A percentile compares a stretch with the other conserved stretches of the same genome.
Conservation (phyloP, 345 rosid species). For the Rhizophora mangle region DNA sequence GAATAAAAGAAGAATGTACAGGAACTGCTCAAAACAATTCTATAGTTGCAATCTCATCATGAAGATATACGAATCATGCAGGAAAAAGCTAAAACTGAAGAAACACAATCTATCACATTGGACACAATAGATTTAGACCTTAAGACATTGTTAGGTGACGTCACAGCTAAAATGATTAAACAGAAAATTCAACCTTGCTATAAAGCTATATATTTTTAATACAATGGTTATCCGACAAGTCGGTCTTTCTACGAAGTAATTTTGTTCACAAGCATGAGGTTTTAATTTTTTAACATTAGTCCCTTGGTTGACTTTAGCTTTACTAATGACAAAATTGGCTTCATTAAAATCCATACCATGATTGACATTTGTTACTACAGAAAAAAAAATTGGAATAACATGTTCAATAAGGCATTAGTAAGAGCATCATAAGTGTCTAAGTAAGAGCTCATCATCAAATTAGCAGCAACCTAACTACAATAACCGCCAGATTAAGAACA, state of each 20-base stretch:
- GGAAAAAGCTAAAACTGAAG: too few relatives aligned
- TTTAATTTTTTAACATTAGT: background rate
- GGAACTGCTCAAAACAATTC: background rate
- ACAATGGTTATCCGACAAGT: background rate
- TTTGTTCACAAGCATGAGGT: background rate
- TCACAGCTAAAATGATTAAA: too few relatives aligned
- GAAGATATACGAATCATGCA: background rate
- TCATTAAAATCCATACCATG: background rate
- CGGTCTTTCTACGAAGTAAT: background rate
- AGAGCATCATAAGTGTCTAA: background rate
- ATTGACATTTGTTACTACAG: background rate
- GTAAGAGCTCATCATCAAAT: too few relatives aligned
- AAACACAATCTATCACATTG: too few relatives aligned
- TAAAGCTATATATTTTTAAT: too few relatives aligned
- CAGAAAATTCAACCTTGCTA: too few relatives aligned
- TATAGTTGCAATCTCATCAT: background rate
- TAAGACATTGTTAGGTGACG: too few relatives aligned
- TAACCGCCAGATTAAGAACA: too few relatives aligned
- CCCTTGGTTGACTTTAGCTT: background rate
- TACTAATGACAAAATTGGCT: background rate
- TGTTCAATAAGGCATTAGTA: background rate
- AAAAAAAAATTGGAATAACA: background rate
- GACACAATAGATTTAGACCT: too few relatives aligned
- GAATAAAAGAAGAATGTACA: background rate
- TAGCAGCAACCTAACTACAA: too few relatives aligned